phyloP scores from a whole-genome alignment of 257 asterid species.

The Oldenlandia corymbosa region DNA sequence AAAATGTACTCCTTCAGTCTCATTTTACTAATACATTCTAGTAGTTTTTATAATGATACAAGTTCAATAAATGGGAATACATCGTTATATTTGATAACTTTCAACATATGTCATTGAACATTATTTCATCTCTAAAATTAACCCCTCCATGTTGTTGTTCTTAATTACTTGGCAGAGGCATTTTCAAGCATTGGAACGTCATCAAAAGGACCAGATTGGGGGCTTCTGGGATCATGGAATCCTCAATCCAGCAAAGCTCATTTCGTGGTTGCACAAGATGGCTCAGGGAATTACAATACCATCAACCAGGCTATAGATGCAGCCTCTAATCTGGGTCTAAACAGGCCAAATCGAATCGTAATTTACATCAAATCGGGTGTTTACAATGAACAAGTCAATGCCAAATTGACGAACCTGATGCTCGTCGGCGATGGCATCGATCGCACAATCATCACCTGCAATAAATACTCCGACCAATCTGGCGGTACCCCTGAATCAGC shows the following conservation, averaged over 20 bases:
- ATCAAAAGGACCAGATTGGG: conserved; percentile 12
- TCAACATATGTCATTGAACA: no score
- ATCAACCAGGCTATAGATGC: conserved; percentile 55
- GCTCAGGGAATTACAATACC: conserved; percentile 54
- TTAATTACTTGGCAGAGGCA: no score
- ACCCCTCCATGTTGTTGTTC: no score
- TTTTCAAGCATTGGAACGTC: conserved; percentile 16
- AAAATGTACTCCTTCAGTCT: no score
- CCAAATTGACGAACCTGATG: conserved; percentile 46
- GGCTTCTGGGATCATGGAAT: conserved; percentile 44
- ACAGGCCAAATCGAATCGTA: conserved; percentile 29
- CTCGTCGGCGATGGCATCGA: conserved; percentile 77
- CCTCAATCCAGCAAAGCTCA: conserved; percentile 42
- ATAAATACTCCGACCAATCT: conserved; percentile 39
- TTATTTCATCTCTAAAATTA: no score
- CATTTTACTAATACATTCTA: no score
- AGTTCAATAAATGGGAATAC: no score
- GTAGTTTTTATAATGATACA: no score
- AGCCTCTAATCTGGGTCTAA: conserved; percentile 26
- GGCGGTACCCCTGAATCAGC: conserved; percentile 35
- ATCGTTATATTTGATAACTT: no score
- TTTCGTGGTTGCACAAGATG: conserved; percentile 64
- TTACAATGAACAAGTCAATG: conserved; percentile 47
- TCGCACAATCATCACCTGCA: conserved; percentile 50
- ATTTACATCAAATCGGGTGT: conserved; percentile 54